Base-by-base conservation (phyloP, 176 grass and related monocot genomes). In the Miscanthus lutarioriparius region DNA sequence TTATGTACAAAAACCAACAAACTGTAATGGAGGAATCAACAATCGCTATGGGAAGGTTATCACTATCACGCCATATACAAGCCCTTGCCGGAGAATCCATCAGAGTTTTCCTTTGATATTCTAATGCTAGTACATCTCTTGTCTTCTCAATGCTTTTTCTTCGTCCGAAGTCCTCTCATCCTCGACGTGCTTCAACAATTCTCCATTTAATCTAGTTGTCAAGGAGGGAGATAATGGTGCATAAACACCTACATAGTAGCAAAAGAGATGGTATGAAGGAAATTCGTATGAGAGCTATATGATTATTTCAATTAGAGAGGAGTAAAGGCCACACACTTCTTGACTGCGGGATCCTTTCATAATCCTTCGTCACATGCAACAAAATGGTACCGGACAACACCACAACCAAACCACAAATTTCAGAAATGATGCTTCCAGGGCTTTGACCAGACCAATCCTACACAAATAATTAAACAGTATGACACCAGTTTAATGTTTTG, bases 381-480 rank as follows among this genome's bases (percentile, higher is more conserved):
- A 99, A 78, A 56, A 96, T 94, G 67, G 97, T 99, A 43, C 93
- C 97, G 0, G 97, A 99, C 38, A 96, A 88, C 49, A 99, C 93
- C 7, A 99, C 91, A 33, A 96, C 79, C 90, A 99, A 91, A 44
- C 97, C 97, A 80, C 93, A 99, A 84, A 99, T 94, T 86, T 89
- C 97, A 76, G 97, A 99, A 74, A 77, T 86, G 72, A 99, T 82
- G 84, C 84, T 99, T 94, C 97, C 97, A 66, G 82, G 59, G 77
- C 79, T 86, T 92, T 96, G 93, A 77, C 88, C 93, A 84, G 94
- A 89, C 97, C 97, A 99, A 69, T 99, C 93, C 97, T 99, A 88
- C 68, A 45, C 44, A 70, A 61, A 82, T 70, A 22, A 64, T 72
- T 79, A 41, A 23, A 74, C n/a, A 45, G 4, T 7, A 67, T 40